Percentiles rank a stretch among this genome's conserved stretches.
Conservation (phyloP, 805 yeast species). For the Myxozyma monticola region DNA sequence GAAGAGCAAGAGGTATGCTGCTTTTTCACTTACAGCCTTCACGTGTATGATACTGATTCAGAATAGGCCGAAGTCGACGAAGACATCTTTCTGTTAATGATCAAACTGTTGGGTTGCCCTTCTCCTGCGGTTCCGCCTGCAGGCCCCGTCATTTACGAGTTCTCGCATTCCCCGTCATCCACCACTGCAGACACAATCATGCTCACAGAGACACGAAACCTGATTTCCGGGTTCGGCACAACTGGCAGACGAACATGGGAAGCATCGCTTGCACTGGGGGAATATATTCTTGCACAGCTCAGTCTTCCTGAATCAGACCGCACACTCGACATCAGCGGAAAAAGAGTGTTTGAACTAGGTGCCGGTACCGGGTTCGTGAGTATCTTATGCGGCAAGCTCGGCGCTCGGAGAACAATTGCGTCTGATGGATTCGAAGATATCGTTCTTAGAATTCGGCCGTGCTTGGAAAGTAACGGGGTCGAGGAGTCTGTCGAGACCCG, state of each 20-base stretch:
- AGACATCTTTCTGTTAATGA: conserved; percentile 6
- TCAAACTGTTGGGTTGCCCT: not conserved
- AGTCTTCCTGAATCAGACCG: not conserved
- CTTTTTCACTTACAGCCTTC: not conserved
- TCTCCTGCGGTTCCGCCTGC: not conserved
- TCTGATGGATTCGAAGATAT: conserved; percentile 71
- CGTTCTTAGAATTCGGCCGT: conserved; percentile 43
- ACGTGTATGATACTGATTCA: no score
- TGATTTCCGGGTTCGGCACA: conserved; percentile 53
- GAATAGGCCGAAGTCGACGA: conserved; percentile 18
- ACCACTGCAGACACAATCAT: conserved; percentile 9
- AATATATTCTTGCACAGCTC: conserved; percentile 44
- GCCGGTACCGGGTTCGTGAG: conserved; percentile 88
- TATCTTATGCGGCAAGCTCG: conserved; percentile 38
- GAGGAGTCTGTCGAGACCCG: conserved; percentile 45
- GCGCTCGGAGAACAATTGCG: conserved; percentile 42
- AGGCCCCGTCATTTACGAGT: conserved; percentile 17
- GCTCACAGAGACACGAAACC: conserved; percentile 32
- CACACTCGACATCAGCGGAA: conserved; percentile 22
- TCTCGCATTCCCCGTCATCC: not conserved
- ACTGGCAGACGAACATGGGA: conserved; percentile 95
- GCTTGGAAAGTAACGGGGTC: conserved; percentile 35
- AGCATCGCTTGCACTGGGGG: conserved; percentile 70
- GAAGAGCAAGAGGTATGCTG: conserved; percentile 8
- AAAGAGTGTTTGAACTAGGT: conserved; percentile 67